phyloP scores from a whole-genome alignment of 345 rosid genomes.

The Pseudoturritis turrita region DNA sequence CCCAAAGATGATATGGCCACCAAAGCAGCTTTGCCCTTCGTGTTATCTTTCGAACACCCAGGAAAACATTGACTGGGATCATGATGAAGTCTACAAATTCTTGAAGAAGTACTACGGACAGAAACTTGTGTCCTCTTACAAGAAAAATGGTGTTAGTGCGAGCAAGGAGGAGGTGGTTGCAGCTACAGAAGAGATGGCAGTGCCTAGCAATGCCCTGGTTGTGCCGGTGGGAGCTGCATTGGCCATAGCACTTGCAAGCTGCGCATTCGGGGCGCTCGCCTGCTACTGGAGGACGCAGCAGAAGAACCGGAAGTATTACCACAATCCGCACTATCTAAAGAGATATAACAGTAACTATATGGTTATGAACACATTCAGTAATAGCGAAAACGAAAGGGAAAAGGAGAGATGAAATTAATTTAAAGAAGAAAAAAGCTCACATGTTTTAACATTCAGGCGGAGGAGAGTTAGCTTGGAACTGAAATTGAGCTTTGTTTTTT shows the following conservation, averaged over 20 bases:
- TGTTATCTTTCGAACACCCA: constrained; percentile 48
- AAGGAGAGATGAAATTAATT: constrained; percentile 27
- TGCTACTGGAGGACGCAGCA: constrained; percentile 97
- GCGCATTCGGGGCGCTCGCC: constrained; percentile 94
- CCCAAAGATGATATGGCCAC: constrained; percentile 94
- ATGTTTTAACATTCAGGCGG: constrained; percentile 3
- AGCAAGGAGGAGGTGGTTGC: constrained; percentile 38
- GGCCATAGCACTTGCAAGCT: constrained; percentile 95
- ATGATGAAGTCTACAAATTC: constrained; percentile 73
- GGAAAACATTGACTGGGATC: constrained; percentile 54
- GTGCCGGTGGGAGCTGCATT: constrained; percentile 96
- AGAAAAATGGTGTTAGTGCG: constrained; percentile 41
- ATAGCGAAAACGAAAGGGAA: constrained; percentile 32
- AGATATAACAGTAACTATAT: constrained; percentile 54
- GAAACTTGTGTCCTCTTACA: constrained; percentile 57
- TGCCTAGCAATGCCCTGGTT: constrained; percentile 66
- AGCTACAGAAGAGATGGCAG: constrained; percentile 52
- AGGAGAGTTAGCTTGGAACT: constrained; percentile 8
- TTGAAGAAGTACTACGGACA: constrained; percentile 63
- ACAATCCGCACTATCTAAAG: constrained; percentile 81
- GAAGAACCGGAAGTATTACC: constrained; percentile 93
- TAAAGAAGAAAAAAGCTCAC: constrained; percentile 15
- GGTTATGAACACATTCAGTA: constrained; percentile 37
- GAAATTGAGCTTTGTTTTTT: constrained; percentile 17
- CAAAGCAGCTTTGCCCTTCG: constrained; percentile 74